Conservation (phyloP, 1,284 basidiomycete genomes). For the Malassezia japonica region DNA sequence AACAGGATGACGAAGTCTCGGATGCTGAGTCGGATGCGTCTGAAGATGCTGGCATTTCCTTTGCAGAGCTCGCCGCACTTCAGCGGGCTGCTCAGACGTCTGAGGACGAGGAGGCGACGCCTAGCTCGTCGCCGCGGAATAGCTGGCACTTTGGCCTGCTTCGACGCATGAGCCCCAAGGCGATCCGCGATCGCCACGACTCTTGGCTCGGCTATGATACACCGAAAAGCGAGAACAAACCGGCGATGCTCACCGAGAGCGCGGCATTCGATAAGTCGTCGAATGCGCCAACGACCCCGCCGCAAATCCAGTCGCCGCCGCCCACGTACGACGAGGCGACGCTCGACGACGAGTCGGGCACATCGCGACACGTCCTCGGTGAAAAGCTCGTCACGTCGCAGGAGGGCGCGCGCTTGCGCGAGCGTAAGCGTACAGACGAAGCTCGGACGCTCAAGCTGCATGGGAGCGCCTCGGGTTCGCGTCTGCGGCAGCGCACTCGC, state of each 20-base stretch:
- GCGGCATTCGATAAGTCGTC: too few relatives aligned
- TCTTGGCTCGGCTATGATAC: too few relatives aligned
- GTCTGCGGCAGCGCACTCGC: not conserved
- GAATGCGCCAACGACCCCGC: not conserved
- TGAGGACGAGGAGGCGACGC: not conserved
- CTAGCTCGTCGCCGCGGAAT: not conserved
- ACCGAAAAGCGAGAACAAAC: too few relatives aligned
- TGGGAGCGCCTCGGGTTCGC: not conserved
- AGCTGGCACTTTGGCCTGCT: not conserved
- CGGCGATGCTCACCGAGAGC: too few relatives aligned
- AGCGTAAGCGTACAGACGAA: not conserved
- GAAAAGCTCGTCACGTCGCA: conserved; percentile 12
- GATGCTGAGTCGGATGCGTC: not conserved
- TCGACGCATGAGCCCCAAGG: not conserved
- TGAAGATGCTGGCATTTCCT: conserved; percentile 21
- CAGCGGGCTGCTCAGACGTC: not conserved
- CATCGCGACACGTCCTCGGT: conserved; percentile 8
- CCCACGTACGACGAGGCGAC: conserved; percentile 19
- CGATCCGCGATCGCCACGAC: too few relatives aligned
- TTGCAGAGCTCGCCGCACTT: conserved; percentile 8
- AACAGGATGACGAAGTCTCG: conserved; percentile 11
- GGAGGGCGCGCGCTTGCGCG: not conserved
- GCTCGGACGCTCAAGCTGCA: not conserved
- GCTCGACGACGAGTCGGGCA: conserved; percentile 2
- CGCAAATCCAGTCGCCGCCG: conserved; percentile 6